Conservation (phyloP, 2,329 filamentous ascomycete species). For the Pseudogymnoascus sp. region DNA sequence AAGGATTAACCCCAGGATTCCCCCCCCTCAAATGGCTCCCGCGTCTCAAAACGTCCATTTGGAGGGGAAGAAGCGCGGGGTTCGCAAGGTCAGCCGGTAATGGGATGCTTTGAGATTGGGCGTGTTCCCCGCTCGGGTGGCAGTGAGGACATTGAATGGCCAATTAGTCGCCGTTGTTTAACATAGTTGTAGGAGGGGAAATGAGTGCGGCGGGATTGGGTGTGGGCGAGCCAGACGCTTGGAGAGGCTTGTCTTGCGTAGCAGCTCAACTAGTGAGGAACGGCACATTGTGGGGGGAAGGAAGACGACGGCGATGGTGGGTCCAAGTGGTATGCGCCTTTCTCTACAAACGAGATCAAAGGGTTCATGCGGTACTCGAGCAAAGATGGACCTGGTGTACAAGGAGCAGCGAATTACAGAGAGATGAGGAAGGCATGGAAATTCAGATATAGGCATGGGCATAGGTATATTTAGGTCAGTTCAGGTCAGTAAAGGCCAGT, state of each 20-base stretch:
- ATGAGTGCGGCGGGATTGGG: background rate
- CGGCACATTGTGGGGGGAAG: background rate
- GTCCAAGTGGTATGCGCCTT: no score
- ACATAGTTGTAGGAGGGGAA: background rate
- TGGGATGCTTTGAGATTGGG: background rate
- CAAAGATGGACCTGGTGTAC: background rate
- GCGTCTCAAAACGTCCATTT: background rate
- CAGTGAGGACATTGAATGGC: background rate
- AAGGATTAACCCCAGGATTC: background rate
- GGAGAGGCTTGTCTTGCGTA: background rate
- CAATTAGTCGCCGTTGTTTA: background rate
- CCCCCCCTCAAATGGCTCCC: background rate
- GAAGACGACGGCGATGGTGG: background rate
- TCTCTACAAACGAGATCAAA: background rate
- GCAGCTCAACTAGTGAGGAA: background rate
- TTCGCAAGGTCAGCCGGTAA: constrained; percentile 4
- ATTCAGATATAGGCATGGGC: background rate
- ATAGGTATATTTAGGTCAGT: no score
- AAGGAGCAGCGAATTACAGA: background rate
- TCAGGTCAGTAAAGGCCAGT: no score
- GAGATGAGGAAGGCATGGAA: background rate
- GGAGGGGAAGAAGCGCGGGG: background rate
- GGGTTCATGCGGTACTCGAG: background rate
- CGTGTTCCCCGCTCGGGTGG: background rate
- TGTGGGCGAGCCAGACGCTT: background rate